Conservation (phyloP, 768 basidiomycete species). For the Serpula lacrymans region DNA sequence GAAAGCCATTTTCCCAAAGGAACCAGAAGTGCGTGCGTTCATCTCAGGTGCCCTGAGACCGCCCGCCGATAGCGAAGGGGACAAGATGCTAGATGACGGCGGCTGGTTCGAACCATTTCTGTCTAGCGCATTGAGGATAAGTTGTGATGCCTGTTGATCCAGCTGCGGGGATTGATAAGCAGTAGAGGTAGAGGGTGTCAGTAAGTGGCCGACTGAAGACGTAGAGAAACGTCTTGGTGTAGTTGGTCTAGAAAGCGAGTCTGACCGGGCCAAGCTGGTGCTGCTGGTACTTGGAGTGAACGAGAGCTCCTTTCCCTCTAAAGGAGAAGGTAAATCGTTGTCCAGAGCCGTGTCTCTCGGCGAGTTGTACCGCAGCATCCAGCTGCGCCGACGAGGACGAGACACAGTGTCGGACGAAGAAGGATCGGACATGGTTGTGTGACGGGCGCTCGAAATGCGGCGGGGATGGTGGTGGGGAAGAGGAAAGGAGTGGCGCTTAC, state of each 20-base stretch:
- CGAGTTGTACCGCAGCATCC: conserved; percentile 24
- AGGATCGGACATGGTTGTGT: conserved; percentile 21
- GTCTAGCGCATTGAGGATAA: conserved; percentile 7
- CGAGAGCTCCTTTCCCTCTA: conserved; percentile 11
- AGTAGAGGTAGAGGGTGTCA: conserved; percentile 19
- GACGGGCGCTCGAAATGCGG: background rate
- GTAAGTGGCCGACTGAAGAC: conserved; percentile 20
- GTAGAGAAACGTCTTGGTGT: conserved; percentile 20
- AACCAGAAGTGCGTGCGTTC: conserved; percentile 35
- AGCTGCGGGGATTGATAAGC: conserved; percentile 19
- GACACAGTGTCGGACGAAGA: conserved; percentile 1
- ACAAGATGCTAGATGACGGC: background rate
- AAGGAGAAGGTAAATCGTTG: conserved; percentile 13
- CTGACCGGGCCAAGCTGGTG: conserved; percentile 1
- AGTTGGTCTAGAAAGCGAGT: conserved; percentile 15
- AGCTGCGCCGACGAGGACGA: conserved; percentile 21
- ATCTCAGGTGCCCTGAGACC: conserved; percentile 31
- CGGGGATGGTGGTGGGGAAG: conserved; percentile 7
- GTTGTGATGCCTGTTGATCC: conserved; percentile 4
- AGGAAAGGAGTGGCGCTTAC: conserved; percentile 23
- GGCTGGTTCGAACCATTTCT: conserved; percentile 9
- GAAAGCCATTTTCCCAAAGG: conserved; percentile 63
- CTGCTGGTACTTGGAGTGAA: background rate
- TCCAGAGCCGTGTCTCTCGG: conserved; percentile 19
- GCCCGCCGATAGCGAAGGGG: conserved; percentile 23